A percentile compares a stretch with the other conserved stretches of the same genome.
phyloP scores from a whole-genome alignment of 148 eudicot species.

The Chenopodium album region DNA sequence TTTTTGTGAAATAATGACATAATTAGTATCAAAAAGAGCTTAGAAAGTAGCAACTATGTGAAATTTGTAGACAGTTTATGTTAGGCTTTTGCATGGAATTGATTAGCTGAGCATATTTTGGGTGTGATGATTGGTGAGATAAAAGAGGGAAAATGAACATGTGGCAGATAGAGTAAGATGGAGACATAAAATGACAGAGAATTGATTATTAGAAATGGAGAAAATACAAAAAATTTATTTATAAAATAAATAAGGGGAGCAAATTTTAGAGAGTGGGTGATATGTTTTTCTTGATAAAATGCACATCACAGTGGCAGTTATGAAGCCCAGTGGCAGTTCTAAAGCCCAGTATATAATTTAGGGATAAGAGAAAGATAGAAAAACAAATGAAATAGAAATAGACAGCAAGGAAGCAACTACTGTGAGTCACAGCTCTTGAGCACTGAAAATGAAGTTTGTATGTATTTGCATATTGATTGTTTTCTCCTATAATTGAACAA shows the following conservation, averaged over 20 bases:
- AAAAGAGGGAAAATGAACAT: conserved; percentile 17
- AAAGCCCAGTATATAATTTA: background rate
- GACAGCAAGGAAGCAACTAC: conserved; percentile 19
- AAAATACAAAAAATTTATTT: conserved; percentile 19
- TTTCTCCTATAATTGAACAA: conserved; percentile 21
- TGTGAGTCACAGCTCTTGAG: conserved; percentile 22
- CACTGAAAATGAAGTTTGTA: conserved; percentile 35
- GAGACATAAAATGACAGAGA: conserved; percentile 18
- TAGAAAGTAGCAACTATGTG: conserved; percentile 16
- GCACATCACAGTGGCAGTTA: conserved; percentile 49
- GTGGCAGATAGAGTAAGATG: conserved; percentile 27
- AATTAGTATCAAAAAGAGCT: conserved; percentile 9
- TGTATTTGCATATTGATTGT: conserved; percentile 27
- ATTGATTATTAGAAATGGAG: conserved; percentile 7
- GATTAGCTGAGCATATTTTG: conserved; percentile 23
- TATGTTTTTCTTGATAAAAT: conserved; percentile 25
- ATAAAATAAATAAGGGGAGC: background rate
- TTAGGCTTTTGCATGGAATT: conserved; percentile 25
- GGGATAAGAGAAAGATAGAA: conserved; percentile 17
- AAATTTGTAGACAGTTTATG: conserved; percentile 8
- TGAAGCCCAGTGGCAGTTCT: conserved; percentile 18
- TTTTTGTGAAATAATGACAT: conserved; percentile 1
- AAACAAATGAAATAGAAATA: conserved; percentile 10
- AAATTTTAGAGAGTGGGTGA: conserved; percentile 21
- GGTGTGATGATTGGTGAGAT: conserved; percentile 31